These are phyloP conservation scores for Jackrogersella multiformis DNA, from an alignment of 495 filamentous ascomycete species.

Conservation along the genomic window DNA sequence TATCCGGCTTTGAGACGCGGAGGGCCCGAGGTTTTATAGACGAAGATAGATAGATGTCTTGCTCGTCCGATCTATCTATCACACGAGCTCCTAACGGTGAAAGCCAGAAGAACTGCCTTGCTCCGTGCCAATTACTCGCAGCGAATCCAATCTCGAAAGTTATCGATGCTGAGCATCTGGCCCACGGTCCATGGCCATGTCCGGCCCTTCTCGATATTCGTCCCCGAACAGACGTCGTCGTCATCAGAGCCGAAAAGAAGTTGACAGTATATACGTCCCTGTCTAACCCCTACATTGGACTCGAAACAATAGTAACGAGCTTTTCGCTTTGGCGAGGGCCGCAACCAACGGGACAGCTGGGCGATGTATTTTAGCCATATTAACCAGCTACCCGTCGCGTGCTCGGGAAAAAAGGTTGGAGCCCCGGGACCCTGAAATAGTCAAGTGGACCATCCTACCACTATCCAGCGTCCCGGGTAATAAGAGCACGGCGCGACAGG, in stretches of 20 bases:
- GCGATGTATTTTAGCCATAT: constrained; percentile 38
- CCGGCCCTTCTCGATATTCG: constrained; percentile 25
- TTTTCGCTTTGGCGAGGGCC: neutral
- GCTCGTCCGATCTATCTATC: constrained; percentile 20
- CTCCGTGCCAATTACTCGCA: constrained; percentile 2
- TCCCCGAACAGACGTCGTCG: constrained; percentile 9
- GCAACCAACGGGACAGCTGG: constrained; percentile 5
- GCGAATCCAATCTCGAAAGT: constrained; percentile 27
- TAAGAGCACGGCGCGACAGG: constrained; percentile 22
- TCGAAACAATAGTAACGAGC: constrained; percentile 1
- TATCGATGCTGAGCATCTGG: constrained; percentile 23
- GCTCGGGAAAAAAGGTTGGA: constrained; percentile 32
- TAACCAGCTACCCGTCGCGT: constrained; percentile 34
- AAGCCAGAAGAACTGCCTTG: neutral
- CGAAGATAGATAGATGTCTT: constrained; percentile 1
- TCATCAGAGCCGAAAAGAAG: constrained; percentile 12
- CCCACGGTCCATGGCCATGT: constrained; percentile 15
- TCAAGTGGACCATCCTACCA: constrained; percentile 12
- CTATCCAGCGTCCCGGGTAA: constrained; percentile 39
- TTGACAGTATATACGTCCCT: neutral
- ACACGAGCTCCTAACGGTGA: constrained; percentile 14
- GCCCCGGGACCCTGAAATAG: constrained; percentile 34
- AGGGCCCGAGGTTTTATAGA: constrained; percentile 31
- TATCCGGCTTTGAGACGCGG: constrained; percentile 16
- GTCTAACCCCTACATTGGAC: constrained; percentile 4